Conservation (phyloP, 805 yeast species). For the Vanderwaltozyma yarrowii region DNA sequence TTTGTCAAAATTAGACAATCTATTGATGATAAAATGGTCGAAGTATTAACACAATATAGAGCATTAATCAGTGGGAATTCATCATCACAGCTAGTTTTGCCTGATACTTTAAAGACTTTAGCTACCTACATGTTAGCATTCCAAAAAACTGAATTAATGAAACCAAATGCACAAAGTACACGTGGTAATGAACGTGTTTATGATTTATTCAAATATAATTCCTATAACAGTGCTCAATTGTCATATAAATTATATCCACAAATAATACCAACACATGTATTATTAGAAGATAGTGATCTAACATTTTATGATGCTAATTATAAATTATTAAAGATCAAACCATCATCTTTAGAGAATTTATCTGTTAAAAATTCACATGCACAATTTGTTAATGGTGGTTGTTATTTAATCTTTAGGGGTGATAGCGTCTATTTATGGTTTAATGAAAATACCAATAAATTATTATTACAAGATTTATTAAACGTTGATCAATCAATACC, state of each 20-base stretch:
- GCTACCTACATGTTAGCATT: conserved; percentile 57
- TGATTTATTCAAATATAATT: conserved; percentile 33
- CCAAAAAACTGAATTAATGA: conserved; percentile 54
- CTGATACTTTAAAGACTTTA: conserved; percentile 65
- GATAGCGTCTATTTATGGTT: conserved; percentile 48
- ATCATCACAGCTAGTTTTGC: conserved; percentile 55
- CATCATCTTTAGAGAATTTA: conserved; percentile 39
- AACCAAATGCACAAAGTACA: conserved; percentile 25
- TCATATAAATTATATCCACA: conserved; percentile 67
- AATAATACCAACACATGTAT: conserved; percentile 55
- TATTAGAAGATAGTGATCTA: conserved; percentile 43
- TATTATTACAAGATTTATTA: conserved; percentile 61
- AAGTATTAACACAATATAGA: conserved; percentile 49
- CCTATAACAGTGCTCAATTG: conserved; percentile 45
- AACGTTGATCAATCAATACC: conserved; percentile 36
- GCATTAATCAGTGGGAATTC: conserved; percentile 33
- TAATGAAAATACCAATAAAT: conserved; percentile 53
- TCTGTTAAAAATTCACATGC: conserved; percentile 29
- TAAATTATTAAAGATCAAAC: conserved; percentile 29
- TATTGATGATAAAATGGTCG: conserved; percentile 41
- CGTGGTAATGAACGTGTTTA: conserved; percentile 55
- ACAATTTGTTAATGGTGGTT: conserved; percentile 51
- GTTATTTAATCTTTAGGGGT: conserved; percentile 66
- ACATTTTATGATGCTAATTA: conserved; percentile 32
- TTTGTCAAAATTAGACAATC: conserved; percentile 41